Conservation (phyloP, 2,329 filamentous ascomycete species). For the Coleophoma crateriformis region DNA sequence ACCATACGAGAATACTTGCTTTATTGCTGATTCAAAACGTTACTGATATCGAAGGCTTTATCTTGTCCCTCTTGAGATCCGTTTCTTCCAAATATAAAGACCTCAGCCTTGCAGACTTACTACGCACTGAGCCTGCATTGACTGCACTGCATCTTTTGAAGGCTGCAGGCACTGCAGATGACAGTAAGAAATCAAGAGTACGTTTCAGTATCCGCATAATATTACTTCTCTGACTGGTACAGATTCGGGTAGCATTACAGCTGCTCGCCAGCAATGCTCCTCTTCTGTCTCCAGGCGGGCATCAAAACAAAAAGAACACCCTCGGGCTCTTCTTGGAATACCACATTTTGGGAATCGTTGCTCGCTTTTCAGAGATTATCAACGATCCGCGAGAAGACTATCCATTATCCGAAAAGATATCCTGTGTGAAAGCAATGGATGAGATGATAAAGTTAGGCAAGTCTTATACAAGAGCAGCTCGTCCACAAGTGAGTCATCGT, state of each 20-base stretch:
- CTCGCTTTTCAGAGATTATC: conserved; percentile 71
- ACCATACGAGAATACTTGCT: conserved; percentile 53
- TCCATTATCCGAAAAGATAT: conserved; percentile 61
- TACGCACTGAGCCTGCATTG: conserved; percentile 69
- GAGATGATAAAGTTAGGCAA: conserved; percentile 80
- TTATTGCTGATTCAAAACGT: conserved; percentile 53
- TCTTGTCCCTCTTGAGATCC: conserved; percentile 62
- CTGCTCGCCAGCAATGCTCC: conserved; percentile 33
- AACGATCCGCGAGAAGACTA: conserved; percentile 59
- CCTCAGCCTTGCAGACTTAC: conserved; percentile 59
- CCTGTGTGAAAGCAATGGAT: conserved; percentile 77
- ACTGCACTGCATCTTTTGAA: conserved; percentile 81
- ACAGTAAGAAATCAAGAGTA: conserved; percentile 51
- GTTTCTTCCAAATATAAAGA: conserved; percentile 67
- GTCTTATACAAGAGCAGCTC: conserved; percentile 66
- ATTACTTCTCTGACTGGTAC: too few species aligned
- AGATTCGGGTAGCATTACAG: conserved; percentile 27
- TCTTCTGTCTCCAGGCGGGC: conserved; percentile 18
- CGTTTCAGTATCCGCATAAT: conserved; percentile 18
- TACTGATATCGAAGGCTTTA: conserved; percentile 53
- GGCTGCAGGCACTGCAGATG: conserved; percentile 63
- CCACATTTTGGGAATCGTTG: conserved; percentile 82
- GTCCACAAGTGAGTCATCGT: conserved; percentile 74
- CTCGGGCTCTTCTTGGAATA: conserved; percentile 74
- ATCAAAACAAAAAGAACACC: conserved; percentile 42